Evolutionary conservation across 495 filamentous ascomycete genomes (phyloP), one percentile per base, ranked within the genome.

Genomic region (Neurospora sp.): DNA sequence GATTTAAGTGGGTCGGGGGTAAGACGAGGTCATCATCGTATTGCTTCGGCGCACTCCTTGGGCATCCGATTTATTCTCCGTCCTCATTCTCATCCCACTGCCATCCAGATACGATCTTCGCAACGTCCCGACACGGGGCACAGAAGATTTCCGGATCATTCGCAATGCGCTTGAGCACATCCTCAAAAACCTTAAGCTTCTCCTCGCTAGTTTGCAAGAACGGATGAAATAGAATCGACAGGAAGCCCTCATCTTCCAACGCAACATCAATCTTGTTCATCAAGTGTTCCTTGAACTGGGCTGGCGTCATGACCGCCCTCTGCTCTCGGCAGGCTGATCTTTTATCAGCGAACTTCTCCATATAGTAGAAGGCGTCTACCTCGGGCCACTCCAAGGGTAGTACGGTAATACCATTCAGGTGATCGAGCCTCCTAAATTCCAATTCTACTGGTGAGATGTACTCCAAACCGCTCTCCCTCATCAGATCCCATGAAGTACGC

Each of bases 321-420:
- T 39, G 69, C 73, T 71, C 73, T 38, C 76, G 41, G 1, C 69
- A 53, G 4, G 20, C 69, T 48, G 69, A 69, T 31, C 79, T 59
- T 16, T 78, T 75, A 16, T 45, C 73, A 1, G 68, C 68, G 45
- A 80, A 80, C 72, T 79, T 79, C 18, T 78, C 79, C 81, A 81
- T 82, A 53, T 82, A 82, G 71, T 78, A 82, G 68, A 78, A 78
- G 3, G 79, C 81, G 71, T 82, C 81, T 59, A 81, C 78, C 5
- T 75, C 75, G 20, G 14, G 71, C 81, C 78, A 81, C 69, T 79
- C 77, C 73, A 82, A 81, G 2, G 81, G 79, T 53, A 82, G 69
- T 70, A 81, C 73, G 31, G 76, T 78, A 16, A 81, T 45, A 12
- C 75, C 76, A 4, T 77, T 71, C 22, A 27, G 22, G 22, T 59